phyloP scores from a whole-genome alignment of 2,329 filamentous ascomycete genomes.

The Hymenotorrendiella dingleyae region DNA sequence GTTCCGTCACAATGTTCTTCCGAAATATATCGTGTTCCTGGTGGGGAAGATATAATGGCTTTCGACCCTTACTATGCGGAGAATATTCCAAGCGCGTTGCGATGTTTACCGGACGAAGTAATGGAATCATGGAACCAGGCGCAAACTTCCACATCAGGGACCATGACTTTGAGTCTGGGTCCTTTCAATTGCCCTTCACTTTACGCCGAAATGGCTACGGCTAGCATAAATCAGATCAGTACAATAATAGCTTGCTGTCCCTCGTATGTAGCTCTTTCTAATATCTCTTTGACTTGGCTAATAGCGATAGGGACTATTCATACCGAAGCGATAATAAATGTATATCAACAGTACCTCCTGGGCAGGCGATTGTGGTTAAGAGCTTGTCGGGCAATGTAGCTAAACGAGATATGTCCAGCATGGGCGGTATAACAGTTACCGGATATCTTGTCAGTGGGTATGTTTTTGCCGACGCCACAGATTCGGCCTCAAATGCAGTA shows the following conservation, averaged over 20 bases:
- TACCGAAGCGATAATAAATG: conserved; percentile 8
- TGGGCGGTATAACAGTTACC: conserved; percentile 3
- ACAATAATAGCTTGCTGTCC: conserved; percentile 13
- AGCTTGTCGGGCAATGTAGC: conserved; percentile 2
- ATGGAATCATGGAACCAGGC: conserved; percentile 1
- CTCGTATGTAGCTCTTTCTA: conserved; percentile 9
- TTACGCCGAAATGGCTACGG: conserved; percentile 10
- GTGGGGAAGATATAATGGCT: conserved; percentile 5
- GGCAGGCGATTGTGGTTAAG: conserved; percentile 2
- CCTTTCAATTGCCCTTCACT: conserved; percentile 11
- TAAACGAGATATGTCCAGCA: neutral
- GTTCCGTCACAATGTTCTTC: conserved; percentile 9
- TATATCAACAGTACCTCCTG: conserved; percentile 6
- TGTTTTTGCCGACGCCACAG: conserved; percentile 2
- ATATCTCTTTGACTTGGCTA: neutral
- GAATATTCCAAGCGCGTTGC: conserved; percentile 6
- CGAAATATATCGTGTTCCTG: conserved; percentile 9
- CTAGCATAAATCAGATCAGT: conserved; percentile 5
- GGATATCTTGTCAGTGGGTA: conserved; percentile 5
- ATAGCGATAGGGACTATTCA: conserved; percentile 7
- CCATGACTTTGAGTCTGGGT: conserved; percentile 8
- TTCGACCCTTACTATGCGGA: conserved; percentile 11
- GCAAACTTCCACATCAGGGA: neutral
- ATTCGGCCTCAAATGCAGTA: conserved; percentile 1
- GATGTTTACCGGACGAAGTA: conserved; percentile 9